Evolutionary conservation across 768 basidiomycete species (phyloP), one percentile per base, ranked within the genome.

Genomic region (Nidularia pulvinata): DNA sequence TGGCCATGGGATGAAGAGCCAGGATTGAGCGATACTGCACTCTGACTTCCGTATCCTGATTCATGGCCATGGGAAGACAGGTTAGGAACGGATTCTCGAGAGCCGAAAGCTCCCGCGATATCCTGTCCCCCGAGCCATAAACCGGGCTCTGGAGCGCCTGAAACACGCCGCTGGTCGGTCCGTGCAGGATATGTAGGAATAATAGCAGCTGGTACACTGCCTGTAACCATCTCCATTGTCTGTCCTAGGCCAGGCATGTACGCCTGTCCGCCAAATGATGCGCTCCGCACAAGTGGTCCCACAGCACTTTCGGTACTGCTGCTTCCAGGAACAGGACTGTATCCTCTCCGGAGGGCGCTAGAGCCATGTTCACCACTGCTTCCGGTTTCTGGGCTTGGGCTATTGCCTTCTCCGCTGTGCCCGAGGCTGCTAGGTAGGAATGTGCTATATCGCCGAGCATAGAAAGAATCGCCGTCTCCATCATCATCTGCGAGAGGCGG

Each of bases 401-500:
- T 61, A 47, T 58, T 57, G 55, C 57, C 46, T 43, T 55, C 57
- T 7, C 36, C 50, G 48, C 49, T 45, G 44, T 62, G 55, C 1
- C 51, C 53, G n/a, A 50, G 57, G 34, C 58, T 65, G 45, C 16
- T 47, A 35, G 13, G 48, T 7, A 55, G 46, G 7, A 47, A 11
- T n/a, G 10, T 33, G 10, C 49, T 36, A 46, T 10, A 32, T 5
- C 7, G 6, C 9, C 14, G 9, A 5, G 5, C 19, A 25, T 43
- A 45, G 57, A 36, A 37, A 39, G 35, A 50, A 6, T 42, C 55
- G 57, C 36, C 60, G 3, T 59, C 59, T 46, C 65, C 62, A 42
- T 60, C 66, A 19, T 71, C 67, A 9, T 63, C 69, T 10, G 7
- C 45, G 34, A 73, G 55, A 14, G 74, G 71, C 11, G 65, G 64